phyloP scores from a whole-genome alignment of 2,329 filamentous ascomycete species.

The Paraphoma chrysanthemicola region DNA sequence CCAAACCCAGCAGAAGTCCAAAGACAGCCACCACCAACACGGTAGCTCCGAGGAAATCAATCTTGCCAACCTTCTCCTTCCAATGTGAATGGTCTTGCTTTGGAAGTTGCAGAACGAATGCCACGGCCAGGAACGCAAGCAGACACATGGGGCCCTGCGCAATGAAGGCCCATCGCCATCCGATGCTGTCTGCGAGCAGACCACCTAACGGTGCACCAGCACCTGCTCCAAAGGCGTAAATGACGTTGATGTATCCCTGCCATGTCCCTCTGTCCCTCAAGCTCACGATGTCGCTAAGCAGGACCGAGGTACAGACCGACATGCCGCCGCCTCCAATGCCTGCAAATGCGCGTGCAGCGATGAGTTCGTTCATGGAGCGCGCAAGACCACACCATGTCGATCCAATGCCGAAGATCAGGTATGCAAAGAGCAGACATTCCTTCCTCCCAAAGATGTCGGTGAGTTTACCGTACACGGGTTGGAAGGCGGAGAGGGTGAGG shows the following conservation, averaged over 20 bases:
- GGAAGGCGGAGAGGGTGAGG: constrained; percentile 75
- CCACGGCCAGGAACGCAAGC: constrained; percentile 69
- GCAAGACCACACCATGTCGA: constrained; percentile 70
- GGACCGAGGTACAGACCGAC: constrained; percentile 71
- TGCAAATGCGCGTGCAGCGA: constrained; percentile 67
- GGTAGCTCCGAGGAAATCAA: constrained; percentile 77
- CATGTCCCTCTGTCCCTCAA: constrained; percentile 74
- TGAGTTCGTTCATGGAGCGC: constrained; percentile 69
- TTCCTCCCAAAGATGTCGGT: constrained; percentile 76
- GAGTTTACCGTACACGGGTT: constrained; percentile 76
- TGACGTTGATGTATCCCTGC: constrained; percentile 77
- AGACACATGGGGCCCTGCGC: constrained; percentile 73
- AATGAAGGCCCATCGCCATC: constrained; percentile 80
- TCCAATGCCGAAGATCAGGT: constrained; percentile 69
- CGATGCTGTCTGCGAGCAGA: constrained; percentile 73
- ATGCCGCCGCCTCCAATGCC: constrained; percentile 76
- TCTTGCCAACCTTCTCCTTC: constrained; percentile 68
- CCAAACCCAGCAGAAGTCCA: constrained; percentile 71
- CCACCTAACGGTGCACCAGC: constrained; percentile 75
- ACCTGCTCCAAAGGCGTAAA: constrained; percentile 72
- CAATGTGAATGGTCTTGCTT: constrained; percentile 65
- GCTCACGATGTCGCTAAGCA: constrained; percentile 74
- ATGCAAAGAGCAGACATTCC: constrained; percentile 68
- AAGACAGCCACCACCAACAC: constrained; percentile 71
- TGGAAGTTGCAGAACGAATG: constrained; percentile 68